A percentile compares a stretch with the other conserved stretches of the same genome.
Evolutionary conservation across 495 filamentous ascomycete species (phyloP).

Genomic region (Chaetomium cochliodes): DNA sequence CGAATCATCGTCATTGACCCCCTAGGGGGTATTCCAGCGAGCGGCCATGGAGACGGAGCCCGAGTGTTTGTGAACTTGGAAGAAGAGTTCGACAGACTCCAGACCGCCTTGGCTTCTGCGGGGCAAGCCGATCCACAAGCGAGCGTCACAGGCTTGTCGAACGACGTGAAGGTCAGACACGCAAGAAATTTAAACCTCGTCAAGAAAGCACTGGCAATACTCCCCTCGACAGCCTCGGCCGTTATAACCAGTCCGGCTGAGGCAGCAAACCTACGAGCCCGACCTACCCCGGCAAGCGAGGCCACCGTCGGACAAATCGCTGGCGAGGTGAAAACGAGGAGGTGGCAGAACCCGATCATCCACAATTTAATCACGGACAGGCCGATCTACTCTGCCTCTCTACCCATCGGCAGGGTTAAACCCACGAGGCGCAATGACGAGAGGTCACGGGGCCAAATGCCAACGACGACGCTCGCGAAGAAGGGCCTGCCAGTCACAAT

Average conservation of each 20-base stretch:
- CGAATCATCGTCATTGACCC: slow-evolving; percentile 88
- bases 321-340: slow-evolving; percentile 68
- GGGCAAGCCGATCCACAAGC: not conserved
- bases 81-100: slow-evolving; percentile 75
- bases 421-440: slow-evolving; percentile 27
- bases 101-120: slow-evolving; percentile 51
- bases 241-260: slow-evolving; percentile 83
- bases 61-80: slow-evolving; percentile 95
- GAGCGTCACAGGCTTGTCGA: not conserved
- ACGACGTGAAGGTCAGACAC: slow-evolving; percentile 42
- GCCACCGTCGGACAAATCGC: slow-evolving; percentile 47
- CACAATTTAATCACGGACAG: slow-evolving; percentile 97
- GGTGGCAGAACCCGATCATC: slow-evolving; percentile 85
- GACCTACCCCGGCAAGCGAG: slow-evolving; percentile 43
- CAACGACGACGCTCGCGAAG: slow-evolving; percentile 79
- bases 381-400: slow-evolving; percentile 83
- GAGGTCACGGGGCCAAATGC: slow-evolving; percentile 27
- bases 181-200: slow-evolving; percentile 72
- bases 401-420: slow-evolving; percentile 64
- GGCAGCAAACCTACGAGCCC: slow-evolving; percentile 7
- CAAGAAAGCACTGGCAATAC: slow-evolving; percentile 63
- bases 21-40: slow-evolving; percentile 78
- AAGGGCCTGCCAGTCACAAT: slow-evolving; percentile 86
- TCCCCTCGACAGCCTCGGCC: slow-evolving; percentile 83
- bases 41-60: slow-evolving; percentile 61